A percentile compares a stretch with the other conserved stretches of the same genome.
phyloP scores from a whole-genome alignment of 768 basidiomycete genomes.

The Tricholoma furcatifolium region DNA sequence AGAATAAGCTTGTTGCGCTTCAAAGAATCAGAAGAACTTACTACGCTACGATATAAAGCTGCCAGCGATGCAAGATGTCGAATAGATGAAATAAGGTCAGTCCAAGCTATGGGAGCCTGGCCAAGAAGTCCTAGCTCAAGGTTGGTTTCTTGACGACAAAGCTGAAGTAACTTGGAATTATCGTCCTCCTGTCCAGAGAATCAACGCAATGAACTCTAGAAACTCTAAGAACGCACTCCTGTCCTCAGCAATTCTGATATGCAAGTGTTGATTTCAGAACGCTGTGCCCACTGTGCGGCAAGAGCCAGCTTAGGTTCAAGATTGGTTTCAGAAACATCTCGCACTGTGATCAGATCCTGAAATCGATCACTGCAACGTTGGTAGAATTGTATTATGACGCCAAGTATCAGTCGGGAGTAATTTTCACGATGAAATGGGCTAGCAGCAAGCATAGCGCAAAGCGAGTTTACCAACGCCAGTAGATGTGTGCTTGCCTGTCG shows the following conservation, averaged over 20 bases:
- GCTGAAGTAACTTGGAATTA: constrained; percentile 42
- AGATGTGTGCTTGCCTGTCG: constrained; percentile 76
- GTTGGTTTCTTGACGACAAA: constrained; percentile 77
- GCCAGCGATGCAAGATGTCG: constrained; percentile 76
- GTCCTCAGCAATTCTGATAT: constrained; percentile 61
- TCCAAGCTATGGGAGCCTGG: constrained; percentile 49
- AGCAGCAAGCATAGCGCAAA: constrained; percentile 86
- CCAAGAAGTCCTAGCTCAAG: constrained; percentile 71
- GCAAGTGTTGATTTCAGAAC: constrained; percentile 73
- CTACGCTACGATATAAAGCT: constrained; percentile 82
- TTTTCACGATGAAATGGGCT: constrained; percentile 96
- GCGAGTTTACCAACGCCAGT: constrained; percentile 86
- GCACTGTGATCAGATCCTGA: constrained; percentile 61
- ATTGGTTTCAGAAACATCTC: constrained; percentile 29
- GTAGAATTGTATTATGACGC: constrained; percentile 94
- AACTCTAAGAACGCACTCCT: constrained; percentile 38
- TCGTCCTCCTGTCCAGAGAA: constrained; percentile 34
- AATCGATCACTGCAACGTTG: constrained; percentile 90
- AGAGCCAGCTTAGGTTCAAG: constrained; percentile 51
- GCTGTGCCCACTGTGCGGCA: constrained; percentile 83
- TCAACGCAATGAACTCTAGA: neutral
- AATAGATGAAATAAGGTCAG: constrained; percentile 68
- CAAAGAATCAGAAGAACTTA: constrained; percentile 36
- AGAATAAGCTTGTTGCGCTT: constrained; percentile 1
- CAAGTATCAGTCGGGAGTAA: constrained; percentile 90